Conservation (phyloP, 345 rosid species). For the Eucalyptus grandis region DNA sequence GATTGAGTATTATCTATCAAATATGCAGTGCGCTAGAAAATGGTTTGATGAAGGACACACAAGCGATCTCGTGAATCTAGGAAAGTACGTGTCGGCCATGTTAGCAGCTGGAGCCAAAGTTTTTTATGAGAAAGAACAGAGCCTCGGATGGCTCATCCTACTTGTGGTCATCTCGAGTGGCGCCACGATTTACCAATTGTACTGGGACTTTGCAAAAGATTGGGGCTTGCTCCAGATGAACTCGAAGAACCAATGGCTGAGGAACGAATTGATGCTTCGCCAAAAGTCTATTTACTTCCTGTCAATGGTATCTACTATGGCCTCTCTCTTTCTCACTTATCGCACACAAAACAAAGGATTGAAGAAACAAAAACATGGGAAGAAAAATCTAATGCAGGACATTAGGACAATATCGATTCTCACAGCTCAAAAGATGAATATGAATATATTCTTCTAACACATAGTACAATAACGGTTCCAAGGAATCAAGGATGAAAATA, state of each 20-base stretch:
- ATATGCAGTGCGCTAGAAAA: slow-evolving; percentile 73
- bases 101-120: slow-evolving; percentile 93
- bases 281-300: slow-evolving; percentile 78
- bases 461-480: neutral
- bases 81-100: slow-evolving; percentile 96
- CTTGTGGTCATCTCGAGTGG: slow-evolving; percentile 67
- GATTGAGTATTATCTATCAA: neutral
- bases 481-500: neutral
- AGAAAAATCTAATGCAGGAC: neutral
- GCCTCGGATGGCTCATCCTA: slow-evolving; percentile 52
- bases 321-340: neutral
- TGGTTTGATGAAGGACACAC: slow-evolving; percentile 92
- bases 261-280: slow-evolving; percentile 89
- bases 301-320: slow-evolving; percentile 57
- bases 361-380: neutral
- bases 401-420: neutral
- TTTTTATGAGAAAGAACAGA: slow-evolving; percentile 69
- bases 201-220: slow-evolving; percentile 97
- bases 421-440: neutral
- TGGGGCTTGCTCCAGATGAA: slow-evolving; percentile 94
- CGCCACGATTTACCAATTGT: slow-evolving; percentile 86
- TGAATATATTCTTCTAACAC: slow-evolving; percentile 14
- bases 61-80: slow-evolving; percentile 71
- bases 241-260: slow-evolving; percentile 96
- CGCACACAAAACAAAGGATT: neutral